phyloP scores from a whole-genome alignment of 768 basidiomycete species.

The Lactarius psammicola region DNA sequence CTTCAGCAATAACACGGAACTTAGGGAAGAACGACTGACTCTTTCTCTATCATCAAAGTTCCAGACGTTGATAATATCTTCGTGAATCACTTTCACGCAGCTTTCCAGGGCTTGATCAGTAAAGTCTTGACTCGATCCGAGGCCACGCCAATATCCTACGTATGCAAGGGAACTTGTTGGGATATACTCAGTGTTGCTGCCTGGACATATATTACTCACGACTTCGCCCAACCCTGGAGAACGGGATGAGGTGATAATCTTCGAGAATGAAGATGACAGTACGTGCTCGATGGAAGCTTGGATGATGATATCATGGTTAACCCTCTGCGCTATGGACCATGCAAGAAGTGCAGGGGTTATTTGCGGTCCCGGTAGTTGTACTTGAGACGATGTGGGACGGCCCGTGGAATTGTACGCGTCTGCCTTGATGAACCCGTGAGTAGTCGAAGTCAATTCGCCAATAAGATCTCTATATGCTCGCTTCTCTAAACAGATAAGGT shows the following conservation, averaged over 20 bases:
- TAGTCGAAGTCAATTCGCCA: not conserved
- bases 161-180: not conserved
- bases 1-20: not conserved
- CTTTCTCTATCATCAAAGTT: not conserved
- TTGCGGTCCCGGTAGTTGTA: not conserved
- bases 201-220: conserved; percentile 8
- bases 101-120: not conserved
- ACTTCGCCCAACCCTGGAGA: conserved; percentile 8
- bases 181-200: not conserved
- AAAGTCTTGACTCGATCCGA: conserved; percentile 11
- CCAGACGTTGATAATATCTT: conserved; percentile 11
- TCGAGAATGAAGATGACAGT: not conserved
- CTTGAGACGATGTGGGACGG: not conserved
- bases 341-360: conserved; percentile 8
- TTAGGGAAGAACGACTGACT: not conserved
- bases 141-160: conserved; percentile 19
- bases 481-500: not conserved
- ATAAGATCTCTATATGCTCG: not conserved
- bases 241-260: not conserved
- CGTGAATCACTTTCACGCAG: conserved; percentile 5
- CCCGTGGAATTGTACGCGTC: not conserved
- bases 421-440: not conserved
- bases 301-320: not conserved
- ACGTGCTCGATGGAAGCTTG: conserved; percentile 12
- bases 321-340: conserved; percentile 17